A percentile compares a stretch with the other conserved stretches of the same genome.
These are phyloP conservation scores for Chrysosphaeria jannelii DNA, from an alignment of 2,329 filamentous ascomycete species.

Conservation along the genomic window DNA sequence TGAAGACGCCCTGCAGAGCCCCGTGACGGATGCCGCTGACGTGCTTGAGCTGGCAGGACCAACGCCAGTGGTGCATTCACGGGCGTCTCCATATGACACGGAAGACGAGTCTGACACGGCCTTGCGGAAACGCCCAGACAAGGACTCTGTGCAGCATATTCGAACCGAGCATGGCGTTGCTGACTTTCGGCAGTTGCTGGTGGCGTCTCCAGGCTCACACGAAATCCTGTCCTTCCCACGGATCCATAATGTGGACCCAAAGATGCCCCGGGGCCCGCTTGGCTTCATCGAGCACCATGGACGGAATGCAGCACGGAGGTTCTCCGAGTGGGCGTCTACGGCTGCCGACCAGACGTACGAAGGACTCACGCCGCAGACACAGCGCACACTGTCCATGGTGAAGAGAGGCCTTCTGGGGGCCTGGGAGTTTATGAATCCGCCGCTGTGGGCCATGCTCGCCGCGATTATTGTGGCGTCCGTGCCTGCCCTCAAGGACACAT, in stretches of 20 bases:
- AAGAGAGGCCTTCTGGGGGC: conserved; percentile 11
- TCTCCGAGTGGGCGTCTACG: conserved; percentile 2
- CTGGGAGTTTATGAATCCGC: conserved; percentile 94
- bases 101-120: conserved; percentile 14
- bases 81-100: conserved; percentile 17
- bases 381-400: conserved; percentile 8
- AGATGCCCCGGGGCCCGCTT: conserved; percentile 13
- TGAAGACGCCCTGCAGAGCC: conserved; percentile 6
- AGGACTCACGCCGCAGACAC: conserved; percentile 14
- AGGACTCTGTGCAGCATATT: conserved; percentile 6
- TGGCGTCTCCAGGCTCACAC: no score
- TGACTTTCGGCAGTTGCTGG: conserved; percentile 6
- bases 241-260: conserved; percentile 15
- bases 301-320: conserved; percentile 6
- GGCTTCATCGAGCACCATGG: conserved; percentile 10
- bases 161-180: conserved; percentile 6
- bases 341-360: conserved; percentile 7
- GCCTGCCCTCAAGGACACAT: conserved; percentile 49
- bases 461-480: conserved; percentile 80
- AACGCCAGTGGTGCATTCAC: conserved; percentile 21
- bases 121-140: conserved; percentile 1
- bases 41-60: conserved; percentile 23
- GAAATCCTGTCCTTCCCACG: conserved; percentile 33
- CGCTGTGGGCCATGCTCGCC: conserved; percentile 83
- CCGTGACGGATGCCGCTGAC: conserved; percentile 14